phyloP scores from a whole-genome alignment of 257 asterid species.

The Lavandula angustifolia region DNA sequence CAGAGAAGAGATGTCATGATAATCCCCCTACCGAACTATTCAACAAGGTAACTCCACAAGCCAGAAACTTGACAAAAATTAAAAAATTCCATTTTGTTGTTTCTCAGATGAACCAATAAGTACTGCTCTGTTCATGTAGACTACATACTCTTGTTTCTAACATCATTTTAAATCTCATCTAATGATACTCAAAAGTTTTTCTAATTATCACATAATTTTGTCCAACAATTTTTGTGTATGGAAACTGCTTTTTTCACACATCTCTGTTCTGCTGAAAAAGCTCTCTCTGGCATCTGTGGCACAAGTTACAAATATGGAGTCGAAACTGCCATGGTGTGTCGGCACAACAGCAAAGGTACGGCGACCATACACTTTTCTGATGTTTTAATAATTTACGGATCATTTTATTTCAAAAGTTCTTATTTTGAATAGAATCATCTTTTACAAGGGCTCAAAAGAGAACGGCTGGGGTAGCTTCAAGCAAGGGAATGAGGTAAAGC shows the following conservation, averaged over 20 bases:
- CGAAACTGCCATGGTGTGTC: constrained; percentile 42
- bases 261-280: constrained; percentile 43
- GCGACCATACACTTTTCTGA: constrained; percentile 25
- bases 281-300: constrained; percentile 72
- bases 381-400: background rate
- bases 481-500: constrained; percentile 63
- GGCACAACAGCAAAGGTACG: constrained; percentile 56
- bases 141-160: background rate
- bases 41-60: constrained; percentile 56
- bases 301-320: constrained; percentile 42
- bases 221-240: background rate
- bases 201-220: background rate
- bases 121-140: constrained; percentile 1
- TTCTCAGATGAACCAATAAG: background rate
- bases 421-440: constrained; percentile 43
- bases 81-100: background rate
- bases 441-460: constrained; percentile 90
- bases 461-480: constrained; percentile 65
- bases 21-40: constrained; percentile 80
- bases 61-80: constrained; percentile 12
- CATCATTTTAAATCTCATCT: constrained; percentile 10
- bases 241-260: constrained; percentile 23
- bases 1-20: constrained; percentile 58
- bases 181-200: constrained; percentile 1
- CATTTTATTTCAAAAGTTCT: constrained; percentile 30